A percentile compares a stretch with the other conserved stretches of the same genome.
Conservation (phyloP, 345 rosid species). For the Sisymbrium altissimum region DNA sequence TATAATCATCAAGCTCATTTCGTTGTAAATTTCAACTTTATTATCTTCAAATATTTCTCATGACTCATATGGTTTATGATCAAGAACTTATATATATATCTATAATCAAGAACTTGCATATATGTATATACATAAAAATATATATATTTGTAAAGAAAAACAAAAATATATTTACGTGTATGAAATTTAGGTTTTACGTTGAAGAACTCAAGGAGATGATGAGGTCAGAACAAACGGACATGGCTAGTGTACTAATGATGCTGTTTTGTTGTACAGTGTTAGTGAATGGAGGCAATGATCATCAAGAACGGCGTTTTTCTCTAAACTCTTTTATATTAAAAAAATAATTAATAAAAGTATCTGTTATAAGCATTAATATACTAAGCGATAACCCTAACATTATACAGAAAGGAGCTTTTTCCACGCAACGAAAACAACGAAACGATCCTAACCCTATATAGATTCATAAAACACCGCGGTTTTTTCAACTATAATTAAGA, state of each 20-base stretch:
- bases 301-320: slow-evolving; percentile 44
- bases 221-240: slow-evolving; percentile 44
- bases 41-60: neutral
- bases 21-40: slow-evolving; percentile 42
- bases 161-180: neutral
- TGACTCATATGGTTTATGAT: slow-evolving; percentile 5
- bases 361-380: neutral
- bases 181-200: neutral
- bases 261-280: slow-evolving; percentile 50
- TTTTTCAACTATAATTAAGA: neutral
- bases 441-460: neutral
- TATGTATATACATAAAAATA: neutral
- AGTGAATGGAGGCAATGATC: slow-evolving; percentile 84
- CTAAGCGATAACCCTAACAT: slow-evolving; percentile 12
- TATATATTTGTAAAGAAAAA: no score
- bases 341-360: neutral
- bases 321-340: slow-evolving; percentile 1
- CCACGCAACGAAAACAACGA: neutral
- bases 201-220: slow-evolving; percentile 6
- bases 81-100: neutral
- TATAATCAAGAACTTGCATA: neutral
- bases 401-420: neutral
- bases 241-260: slow-evolving; percentile 69
- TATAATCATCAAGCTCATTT: slow-evolving; percentile 48
- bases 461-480: neutral